Evolutionary conservation across 139 green algal genomes (phyloP).

Genomic region (Chlamydomonas sphaeroides): DNA sequence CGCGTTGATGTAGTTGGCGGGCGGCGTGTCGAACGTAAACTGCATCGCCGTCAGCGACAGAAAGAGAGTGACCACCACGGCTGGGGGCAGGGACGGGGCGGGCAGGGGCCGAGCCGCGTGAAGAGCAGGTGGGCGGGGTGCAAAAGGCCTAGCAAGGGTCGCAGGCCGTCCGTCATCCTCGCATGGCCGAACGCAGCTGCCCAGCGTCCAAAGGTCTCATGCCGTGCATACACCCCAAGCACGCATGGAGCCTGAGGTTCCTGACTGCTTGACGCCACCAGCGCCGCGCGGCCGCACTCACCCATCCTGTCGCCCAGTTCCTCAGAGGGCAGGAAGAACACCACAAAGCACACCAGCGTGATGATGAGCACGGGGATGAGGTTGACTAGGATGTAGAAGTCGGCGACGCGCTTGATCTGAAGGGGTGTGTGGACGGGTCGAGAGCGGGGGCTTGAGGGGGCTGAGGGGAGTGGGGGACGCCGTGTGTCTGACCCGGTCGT

Average conservation of each 20-base stretch:
- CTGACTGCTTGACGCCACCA: too few relatives aligned
- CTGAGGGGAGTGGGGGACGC: too few relatives aligned
- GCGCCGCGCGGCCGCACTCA: neutral
- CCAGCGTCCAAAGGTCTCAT: too few relatives aligned
- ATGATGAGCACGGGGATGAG: conserved; percentile 33
- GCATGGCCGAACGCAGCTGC: too few relatives aligned
- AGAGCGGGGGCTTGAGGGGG: neutral
- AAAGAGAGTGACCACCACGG: conserved; percentile 1
- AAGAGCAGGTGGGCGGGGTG: neutral
- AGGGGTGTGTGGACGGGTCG: too few relatives aligned
- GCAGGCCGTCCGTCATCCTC: too few relatives aligned
- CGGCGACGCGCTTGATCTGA: conserved; percentile 5
- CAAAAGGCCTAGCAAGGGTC: too few relatives aligned
- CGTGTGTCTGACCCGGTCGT: too few relatives aligned
- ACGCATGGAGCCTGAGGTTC: too few relatives aligned
- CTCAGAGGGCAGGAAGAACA: conserved; percentile 12
- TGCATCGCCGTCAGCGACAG: conserved; percentile 36
- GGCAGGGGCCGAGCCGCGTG: neutral
- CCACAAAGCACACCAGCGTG: conserved; percentile 14
- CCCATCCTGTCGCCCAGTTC: conserved; percentile 19
- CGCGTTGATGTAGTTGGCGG: conserved; percentile 34
- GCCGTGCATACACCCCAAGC: too few relatives aligned
- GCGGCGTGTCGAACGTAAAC: conserved; percentile 33
- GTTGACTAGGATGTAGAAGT: conserved; percentile 20
- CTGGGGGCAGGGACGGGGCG: too few relatives aligned